Evolutionary conservation across 2,329 filamentous ascomycete species (phyloP), one percentile per base, ranked within the genome.

Genomic region (Fusarium chaquense): DNA sequence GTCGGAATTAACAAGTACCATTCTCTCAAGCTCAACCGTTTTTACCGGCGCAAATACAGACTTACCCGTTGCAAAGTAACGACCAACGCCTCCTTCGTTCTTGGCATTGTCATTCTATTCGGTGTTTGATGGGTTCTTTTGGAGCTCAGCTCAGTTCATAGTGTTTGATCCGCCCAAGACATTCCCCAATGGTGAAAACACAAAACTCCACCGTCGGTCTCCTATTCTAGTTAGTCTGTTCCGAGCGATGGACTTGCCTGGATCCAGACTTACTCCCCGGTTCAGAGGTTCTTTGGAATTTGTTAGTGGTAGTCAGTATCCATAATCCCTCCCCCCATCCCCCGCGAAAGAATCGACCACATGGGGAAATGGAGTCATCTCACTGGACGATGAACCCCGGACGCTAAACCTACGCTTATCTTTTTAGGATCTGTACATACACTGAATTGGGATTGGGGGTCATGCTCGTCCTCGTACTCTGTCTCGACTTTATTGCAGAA

Each of bases 311-410:
- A n/a, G 50, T 13, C 43, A 38, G 50, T 11, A 18, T 45, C 24
- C 32, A 28, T 46, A 24, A 35, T 38, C 11, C 16, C 36, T 52
- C 41, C 47, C 47, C 38, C 61, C 20, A 16, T 24, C 40, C 49
- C 66, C 30, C 58, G 32, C 52, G 28, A 62, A 46, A 47, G 24
- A 44, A 69, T 67, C 58, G 67, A 41, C 53, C 67, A 70, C 67
- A 70, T 70, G 67, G 67, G 67, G 67, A 44, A 64, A 64, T 47
- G 58, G 57, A 20, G 52, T 24, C 16, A 46, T 70, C 26, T 70
- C 20, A 70, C 56, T 59, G 67, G 67, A 12, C 45, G 38, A 68
- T 68, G 22, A 15, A 55, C 35, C 55, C 50, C 35, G 9, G 41
- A 49, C 33, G 50, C 60, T 51, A 47, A 33, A 3, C 3, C 8